phyloP scores from a whole-genome alignment of 441 rosid genomes.

The Daphne laureola region DNA sequence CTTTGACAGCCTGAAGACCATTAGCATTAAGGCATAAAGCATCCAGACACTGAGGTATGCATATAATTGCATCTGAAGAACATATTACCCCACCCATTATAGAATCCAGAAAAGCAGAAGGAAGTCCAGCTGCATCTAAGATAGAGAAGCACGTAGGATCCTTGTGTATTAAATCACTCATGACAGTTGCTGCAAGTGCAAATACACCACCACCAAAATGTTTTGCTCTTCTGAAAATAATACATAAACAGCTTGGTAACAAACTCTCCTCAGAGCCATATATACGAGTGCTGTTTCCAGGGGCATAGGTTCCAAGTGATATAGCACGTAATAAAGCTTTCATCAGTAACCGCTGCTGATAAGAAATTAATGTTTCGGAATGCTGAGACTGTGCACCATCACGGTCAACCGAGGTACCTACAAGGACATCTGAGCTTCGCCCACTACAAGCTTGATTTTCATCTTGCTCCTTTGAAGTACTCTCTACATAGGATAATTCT shows the following conservation, averaged over 20 bases:
- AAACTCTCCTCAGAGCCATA: constrained; percentile 87
- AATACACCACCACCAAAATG: constrained; percentile 98
- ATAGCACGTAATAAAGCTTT: constrained; percentile 88
- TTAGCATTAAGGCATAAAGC: constrained; percentile 87
- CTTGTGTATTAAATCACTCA: constrained; percentile 97
- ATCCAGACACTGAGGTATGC: constrained; percentile 98
- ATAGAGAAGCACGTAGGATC: constrained; percentile 93
- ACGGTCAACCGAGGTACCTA: constrained; percentile 39
- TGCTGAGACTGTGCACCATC: constrained; percentile 58
- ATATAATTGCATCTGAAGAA: constrained; percentile 90
- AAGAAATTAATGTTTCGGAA: constrained; percentile 85
- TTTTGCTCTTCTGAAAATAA: constrained; percentile 80
- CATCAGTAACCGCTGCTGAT: constrained; percentile 69
- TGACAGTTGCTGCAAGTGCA: constrained; percentile 91
- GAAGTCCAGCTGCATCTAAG: constrained; percentile 86
- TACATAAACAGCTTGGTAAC: constrained; percentile 81
- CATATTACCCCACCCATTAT: constrained; percentile 85
- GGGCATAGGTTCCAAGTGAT: constrained; percentile 94
- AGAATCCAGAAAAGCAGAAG: constrained; percentile 91
- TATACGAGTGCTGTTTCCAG: constrained; percentile 77
- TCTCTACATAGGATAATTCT: constrained; percentile 72
- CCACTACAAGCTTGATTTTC: constrained; percentile 44
- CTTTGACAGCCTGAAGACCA: constrained; percentile 90
- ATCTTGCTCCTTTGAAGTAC: constrained; percentile 42
- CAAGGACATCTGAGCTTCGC: constrained; percentile 28